Evolutionary conservation across 805 yeast genomes (phyloP).

Genomic region (Lipomyces orientalis): DNA sequence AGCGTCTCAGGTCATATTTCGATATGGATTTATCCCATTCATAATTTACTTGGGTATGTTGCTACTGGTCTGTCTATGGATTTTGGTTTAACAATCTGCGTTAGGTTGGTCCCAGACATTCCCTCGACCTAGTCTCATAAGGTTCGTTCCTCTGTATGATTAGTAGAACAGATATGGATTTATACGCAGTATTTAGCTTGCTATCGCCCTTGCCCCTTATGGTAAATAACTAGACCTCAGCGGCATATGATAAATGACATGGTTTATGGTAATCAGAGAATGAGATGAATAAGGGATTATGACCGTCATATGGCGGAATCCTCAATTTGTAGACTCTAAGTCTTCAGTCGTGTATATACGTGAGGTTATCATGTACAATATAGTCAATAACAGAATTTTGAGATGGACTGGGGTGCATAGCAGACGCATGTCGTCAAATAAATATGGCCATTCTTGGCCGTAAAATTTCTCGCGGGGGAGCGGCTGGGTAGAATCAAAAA

Average conservation of each 20-base stretch:
- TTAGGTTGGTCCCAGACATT: constrained; percentile 74
- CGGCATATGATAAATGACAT: not conserved
- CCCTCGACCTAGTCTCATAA: constrained; percentile 81
- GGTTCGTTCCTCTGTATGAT: constrained; percentile 43
- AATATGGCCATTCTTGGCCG: not conserved
- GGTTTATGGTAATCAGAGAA: not conserved
- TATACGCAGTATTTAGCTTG: constrained; percentile 19
- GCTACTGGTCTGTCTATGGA: too few species aligned
- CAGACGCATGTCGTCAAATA: not conserved
- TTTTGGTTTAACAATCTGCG: constrained; percentile 12
- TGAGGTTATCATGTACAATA: not conserved
- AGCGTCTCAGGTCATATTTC: constrained; percentile 83
- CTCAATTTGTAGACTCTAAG: not conserved
- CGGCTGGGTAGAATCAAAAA: not conserved
- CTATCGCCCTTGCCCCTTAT: constrained; percentile 29
- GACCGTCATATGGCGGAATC: not conserved
- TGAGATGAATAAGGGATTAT: not conserved
- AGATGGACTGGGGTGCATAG: not conserved
- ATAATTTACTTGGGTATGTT: constrained; percentile 74
- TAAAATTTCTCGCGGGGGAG: not conserved
- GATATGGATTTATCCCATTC: constrained; percentile 97
- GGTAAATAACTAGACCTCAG: not conserved
- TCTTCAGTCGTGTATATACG: not conserved
- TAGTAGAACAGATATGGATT: not conserved
- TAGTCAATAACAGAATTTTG: not conserved